phyloP scores from a whole-genome alignment of 495 filamentous ascomycete species.

The Chaetomium tenue region DNA sequence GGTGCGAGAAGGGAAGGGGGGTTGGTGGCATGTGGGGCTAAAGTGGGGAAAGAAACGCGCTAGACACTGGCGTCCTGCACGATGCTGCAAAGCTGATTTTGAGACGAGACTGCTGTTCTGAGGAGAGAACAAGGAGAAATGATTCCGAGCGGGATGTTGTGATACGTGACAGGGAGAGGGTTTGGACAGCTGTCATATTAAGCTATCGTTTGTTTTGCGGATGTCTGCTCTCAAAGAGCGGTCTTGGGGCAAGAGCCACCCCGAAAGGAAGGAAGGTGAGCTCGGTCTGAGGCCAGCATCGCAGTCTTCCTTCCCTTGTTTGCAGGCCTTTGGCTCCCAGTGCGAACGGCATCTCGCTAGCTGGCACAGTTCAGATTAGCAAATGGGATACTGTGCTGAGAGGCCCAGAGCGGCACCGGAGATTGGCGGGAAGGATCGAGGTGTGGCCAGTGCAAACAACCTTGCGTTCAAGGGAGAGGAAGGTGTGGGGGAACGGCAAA shows the following conservation, averaged over 20 bases:
- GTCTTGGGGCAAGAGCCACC: no score
- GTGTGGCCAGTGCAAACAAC: conserved; percentile 18
- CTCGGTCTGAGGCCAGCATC: not conserved
- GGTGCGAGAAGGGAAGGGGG: conserved; percentile 30
- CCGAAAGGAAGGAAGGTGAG: no score
- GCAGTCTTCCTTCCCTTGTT: not conserved
- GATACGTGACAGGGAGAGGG: no score
- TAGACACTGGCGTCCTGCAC: conserved; percentile 29
- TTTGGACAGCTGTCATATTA: no score
- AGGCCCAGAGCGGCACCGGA: conserved; percentile 17
- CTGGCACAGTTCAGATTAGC: conserved; percentile 6
- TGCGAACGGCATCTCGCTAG: conserved; percentile 4
- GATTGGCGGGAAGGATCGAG: conserved; percentile 22
- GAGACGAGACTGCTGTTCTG: not conserved
- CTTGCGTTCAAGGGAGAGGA: not conserved
- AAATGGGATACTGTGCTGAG: conserved; percentile 2
- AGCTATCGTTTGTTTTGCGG: no score
- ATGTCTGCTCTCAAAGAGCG: no score
- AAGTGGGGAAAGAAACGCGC: conserved; percentile 28
- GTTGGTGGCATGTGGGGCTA: conserved; percentile 29
- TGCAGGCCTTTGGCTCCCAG: not conserved
- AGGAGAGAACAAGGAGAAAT: not conserved
- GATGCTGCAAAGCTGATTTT: conserved; percentile 29
- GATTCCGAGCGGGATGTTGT: not conserved
- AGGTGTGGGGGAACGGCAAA: conserved; percentile 9